These are phyloP conservation scores for Hawksworthiomyces lignivorus DNA, from an alignment of 2,329 filamentous ascomycete genomes.

Conservation along the genomic window DNA sequence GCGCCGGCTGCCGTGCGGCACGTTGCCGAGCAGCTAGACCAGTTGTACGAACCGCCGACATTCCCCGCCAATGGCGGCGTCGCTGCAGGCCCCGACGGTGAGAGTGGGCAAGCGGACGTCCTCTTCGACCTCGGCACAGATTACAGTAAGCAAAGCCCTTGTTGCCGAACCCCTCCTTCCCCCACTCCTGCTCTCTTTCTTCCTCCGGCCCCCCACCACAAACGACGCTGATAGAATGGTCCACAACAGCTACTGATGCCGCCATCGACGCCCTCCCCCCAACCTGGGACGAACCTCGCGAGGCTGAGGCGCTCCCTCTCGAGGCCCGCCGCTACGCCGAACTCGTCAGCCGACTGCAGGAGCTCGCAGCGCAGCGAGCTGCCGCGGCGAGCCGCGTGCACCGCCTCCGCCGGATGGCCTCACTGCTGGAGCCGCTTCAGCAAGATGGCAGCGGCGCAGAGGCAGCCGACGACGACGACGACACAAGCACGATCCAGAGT, in stretches of 20 bases:
- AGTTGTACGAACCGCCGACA: too few relatives aligned
- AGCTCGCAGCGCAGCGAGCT: conserved; percentile 39
- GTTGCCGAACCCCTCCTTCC: conserved; percentile 14
- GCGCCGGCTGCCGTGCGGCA: conserved; percentile 61
- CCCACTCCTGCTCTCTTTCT: neutral
- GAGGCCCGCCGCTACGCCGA: conserved; percentile 46
- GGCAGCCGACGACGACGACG: neutral
- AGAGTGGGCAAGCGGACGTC: conserved; percentile 25
- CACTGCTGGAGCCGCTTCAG: conserved; percentile 41
- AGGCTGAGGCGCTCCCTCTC: conserved; percentile 31
- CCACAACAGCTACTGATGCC: conserved; percentile 33
- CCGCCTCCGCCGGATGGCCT: conserved; percentile 41
- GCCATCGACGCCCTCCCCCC: conserved; percentile 39
- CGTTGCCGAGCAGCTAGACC: conserved; percentile 65
- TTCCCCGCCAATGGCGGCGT: too few relatives aligned
- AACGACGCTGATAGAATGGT: neutral
- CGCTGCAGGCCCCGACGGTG: conserved; percentile 28
- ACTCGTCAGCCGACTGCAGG: conserved; percentile 39
- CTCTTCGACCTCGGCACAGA: conserved; percentile 34
- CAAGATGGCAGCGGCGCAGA: conserved; percentile 12
- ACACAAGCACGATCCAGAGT: conserved; percentile 45
- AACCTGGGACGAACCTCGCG: conserved; percentile 35
- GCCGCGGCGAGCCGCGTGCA: conserved; percentile 29
- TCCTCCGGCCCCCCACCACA: too few relatives aligned
- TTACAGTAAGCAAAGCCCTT: conserved; percentile 37